Conservation (phyloP, 1,284 basidiomycete genomes). For the Boletus smithii region DNA sequence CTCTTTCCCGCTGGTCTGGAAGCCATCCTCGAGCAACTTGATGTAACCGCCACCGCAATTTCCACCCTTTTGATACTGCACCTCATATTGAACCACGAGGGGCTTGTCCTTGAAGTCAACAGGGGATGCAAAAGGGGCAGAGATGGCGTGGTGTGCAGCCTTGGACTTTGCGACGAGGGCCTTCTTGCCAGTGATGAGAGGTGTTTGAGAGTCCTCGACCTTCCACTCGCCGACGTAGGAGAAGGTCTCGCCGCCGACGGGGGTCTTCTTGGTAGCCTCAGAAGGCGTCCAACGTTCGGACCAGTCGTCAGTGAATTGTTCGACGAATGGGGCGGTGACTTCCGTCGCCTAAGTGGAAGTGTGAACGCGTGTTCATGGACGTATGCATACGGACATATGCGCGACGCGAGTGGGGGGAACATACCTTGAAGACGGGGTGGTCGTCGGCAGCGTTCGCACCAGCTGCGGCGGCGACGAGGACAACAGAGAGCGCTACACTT, state of each 20-base stretch:
- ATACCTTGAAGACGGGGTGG: slow-evolving; percentile 65
- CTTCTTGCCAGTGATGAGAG: slow-evolving; percentile 78
- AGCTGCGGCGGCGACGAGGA: slow-evolving; percentile 63
- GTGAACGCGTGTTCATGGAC: slow-evolving; percentile 10
- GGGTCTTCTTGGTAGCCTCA: slow-evolving; percentile 95
- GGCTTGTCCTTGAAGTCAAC: slow-evolving; percentile 87
- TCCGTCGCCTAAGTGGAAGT: slow-evolving; percentile 59
- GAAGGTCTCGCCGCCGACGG: slow-evolving; percentile 90
- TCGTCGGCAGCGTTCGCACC: slow-evolving; percentile 57
- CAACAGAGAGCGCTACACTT: slow-evolving; percentile 75
- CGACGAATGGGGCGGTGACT: slow-evolving; percentile 91
- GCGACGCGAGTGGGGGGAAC: slow-evolving; percentile 17
- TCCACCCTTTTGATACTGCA: slow-evolving; percentile 98
- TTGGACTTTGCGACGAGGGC: slow-evolving; percentile 91
- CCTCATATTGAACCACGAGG: slow-evolving; percentile 97
- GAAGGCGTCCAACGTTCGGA: slow-evolving; percentile 92
- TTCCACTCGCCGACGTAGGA: slow-evolving; percentile 97
- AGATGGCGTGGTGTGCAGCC: slow-evolving; percentile 96
- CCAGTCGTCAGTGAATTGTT: slow-evolving; percentile 96
- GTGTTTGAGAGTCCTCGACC: slow-evolving; percentile 80
- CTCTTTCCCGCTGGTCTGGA: slow-evolving; percentile 88
- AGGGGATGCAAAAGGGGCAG: slow-evolving; percentile 79
- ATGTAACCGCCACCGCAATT: slow-evolving; percentile 99
- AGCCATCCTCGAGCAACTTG: slow-evolving; percentile 92
- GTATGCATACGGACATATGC: slow-evolving; percentile 9